Base-by-base conservation (phyloP, 495 filamentous ascomycete genomes). In the Echria macrotheca region DNA sequence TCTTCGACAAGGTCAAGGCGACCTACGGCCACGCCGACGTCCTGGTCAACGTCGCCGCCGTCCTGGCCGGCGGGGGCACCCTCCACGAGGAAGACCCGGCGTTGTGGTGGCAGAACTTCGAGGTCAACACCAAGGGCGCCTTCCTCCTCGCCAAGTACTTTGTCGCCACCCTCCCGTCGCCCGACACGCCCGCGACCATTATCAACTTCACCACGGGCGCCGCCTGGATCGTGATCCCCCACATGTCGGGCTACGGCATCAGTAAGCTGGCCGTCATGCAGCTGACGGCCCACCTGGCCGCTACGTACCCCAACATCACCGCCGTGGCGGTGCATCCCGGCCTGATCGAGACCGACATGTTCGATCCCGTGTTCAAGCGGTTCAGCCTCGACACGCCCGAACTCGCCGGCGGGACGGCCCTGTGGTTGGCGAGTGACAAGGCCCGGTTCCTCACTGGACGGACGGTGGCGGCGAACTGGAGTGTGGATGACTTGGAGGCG, bases 41-140 rank as follows among this genome's bases (percentile, higher is more conserved):
- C 0, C 58, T 77, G 11, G 49, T 75, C 35, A 73, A 72, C 53
- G 74, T 71, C 42, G 73, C 72, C 1, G 73, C 61, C 0, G 50
- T 58, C 3, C 29, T 53, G 9, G 37, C 44, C 14, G 52, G 47
- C 1, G 44, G 49, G 9, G 50, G 48, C n/a, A 29, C 17, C 7
- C 56, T 61, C 6, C 24, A 48, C 11, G 56, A 66, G 1, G 46
- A 59, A 0, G 55, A 68, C 17, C 35, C 60, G 9, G 64, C 64
- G 1, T 44, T 50, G 10, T 75, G 63, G 61, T 73, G 68, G 68
- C 57, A 39, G 17, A 61, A 61, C 28, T 66, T 53, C 36, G 71
- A 76, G 52, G 56, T 70, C 32, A 73, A 75, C 56, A 40, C 72
- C 14, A 69, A 69, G 28, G 74, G 73, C 17, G 53, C 61, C 6